Percentiles rank a stretch among this genome's conserved stretches.
These are phyloP conservation scores for Tritrichomonas foetus DNA, from an alignment of 208 protist genomes.

Conservation along the genomic window DNA sequence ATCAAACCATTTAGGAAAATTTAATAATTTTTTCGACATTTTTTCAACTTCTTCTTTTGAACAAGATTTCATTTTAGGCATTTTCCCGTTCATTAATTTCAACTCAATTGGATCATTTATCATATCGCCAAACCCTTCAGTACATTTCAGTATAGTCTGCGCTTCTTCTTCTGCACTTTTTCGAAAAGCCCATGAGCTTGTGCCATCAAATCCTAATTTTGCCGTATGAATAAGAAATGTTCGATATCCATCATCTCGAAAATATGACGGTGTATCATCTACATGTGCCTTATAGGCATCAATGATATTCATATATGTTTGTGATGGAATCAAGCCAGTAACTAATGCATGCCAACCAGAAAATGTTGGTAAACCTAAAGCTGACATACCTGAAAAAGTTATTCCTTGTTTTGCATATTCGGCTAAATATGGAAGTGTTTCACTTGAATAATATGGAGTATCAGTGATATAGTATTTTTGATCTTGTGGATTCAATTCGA, in stretches of 20 bases:
- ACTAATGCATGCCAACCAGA: background rate
- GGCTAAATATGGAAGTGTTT: background rate
- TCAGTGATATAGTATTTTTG: background rate
- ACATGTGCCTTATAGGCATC: background rate
- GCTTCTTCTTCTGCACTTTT: background rate
- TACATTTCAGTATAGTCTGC: background rate
- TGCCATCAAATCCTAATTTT: background rate
- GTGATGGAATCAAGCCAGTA: background rate
- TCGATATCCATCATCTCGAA: background rate
- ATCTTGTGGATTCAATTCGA: background rate
- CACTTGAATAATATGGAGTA: background rate
- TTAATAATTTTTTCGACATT: background rate
- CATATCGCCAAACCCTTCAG: background rate
- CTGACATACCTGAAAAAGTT: background rate
- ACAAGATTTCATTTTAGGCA: background rate
- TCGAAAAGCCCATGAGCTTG: background rate
- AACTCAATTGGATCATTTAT: background rate
- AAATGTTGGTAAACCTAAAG: background rate
- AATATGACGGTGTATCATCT: background rate
- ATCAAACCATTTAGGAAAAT: background rate
- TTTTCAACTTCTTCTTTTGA: background rate
- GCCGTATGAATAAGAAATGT: background rate
- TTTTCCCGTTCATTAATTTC: background rate
- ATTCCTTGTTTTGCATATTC: slow-evolving; percentile 1
- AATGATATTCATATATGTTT: background rate